Conservation (phyloP, 2,329 filamentous ascomycete genomes). For the Aspergillus vadensis region DNA sequence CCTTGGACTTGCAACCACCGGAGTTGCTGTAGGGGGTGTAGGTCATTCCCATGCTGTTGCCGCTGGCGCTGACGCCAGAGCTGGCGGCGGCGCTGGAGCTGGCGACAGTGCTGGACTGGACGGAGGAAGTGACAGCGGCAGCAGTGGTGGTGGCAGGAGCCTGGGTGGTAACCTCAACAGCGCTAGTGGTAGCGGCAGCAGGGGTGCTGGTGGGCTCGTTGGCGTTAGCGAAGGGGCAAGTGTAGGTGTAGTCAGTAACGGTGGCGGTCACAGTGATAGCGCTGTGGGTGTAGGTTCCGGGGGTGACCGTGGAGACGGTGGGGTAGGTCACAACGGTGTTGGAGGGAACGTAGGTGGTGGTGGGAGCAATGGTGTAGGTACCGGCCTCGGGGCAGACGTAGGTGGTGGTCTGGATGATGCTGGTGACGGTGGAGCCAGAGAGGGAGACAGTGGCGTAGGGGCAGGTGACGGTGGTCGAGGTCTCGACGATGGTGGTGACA, state of each 20-base stretch:
- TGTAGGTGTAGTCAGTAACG: constrained; percentile 66
- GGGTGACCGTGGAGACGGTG: constrained; percentile 63
- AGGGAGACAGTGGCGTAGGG: constrained; percentile 68
- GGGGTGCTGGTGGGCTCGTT: constrained; percentile 33
- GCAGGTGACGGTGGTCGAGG: constrained; percentile 68
- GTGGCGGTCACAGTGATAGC: constrained; percentile 68
- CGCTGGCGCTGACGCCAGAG: constrained; percentile 35
- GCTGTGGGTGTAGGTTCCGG: constrained; percentile 73
- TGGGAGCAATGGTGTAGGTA: constrained; percentile 73
- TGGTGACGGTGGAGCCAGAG: constrained; percentile 60
- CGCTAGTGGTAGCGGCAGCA: constrained; percentile 29
- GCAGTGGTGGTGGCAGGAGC: constrained; percentile 26
- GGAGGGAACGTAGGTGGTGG: constrained; percentile 61
- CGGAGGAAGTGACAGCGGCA: constrained; percentile 23
- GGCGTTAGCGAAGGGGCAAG: constrained; percentile 66
- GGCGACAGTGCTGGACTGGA: constrained; percentile 15
- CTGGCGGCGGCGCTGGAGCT: constrained; percentile 22
- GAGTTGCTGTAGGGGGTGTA: constrained; percentile 71
- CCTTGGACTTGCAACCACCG: constrained; percentile 64
- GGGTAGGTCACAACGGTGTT: constrained; percentile 63
- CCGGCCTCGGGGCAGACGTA: constrained; percentile 73
- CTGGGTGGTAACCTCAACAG: constrained; percentile 26
- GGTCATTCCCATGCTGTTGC: constrained; percentile 69
- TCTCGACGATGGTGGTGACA: constrained; percentile 69
- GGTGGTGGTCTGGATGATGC: constrained; percentile 68